Conservation (phyloP, 257 asterid species). For the Forsythia suspensa region DNA sequence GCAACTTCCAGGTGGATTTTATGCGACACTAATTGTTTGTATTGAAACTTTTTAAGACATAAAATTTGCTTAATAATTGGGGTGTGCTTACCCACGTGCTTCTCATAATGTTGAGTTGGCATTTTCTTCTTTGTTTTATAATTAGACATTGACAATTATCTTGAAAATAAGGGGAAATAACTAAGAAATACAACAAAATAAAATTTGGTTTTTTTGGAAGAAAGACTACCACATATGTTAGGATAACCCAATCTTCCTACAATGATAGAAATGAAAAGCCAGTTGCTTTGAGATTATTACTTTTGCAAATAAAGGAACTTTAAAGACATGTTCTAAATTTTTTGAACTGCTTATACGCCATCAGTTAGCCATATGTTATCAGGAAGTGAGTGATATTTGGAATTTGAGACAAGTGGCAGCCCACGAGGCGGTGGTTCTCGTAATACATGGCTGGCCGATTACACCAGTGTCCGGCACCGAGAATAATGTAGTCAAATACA, state of each 20-base stretch:
- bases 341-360: too few species aligned
- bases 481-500: conserved; percentile 22
- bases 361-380: not conserved
- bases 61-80: not conserved
- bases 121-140: not conserved
- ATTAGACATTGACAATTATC: conserved; percentile 1
- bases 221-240: not conserved
- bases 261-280: too few species aligned
- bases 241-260: not conserved
- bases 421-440: conserved; percentile 15
- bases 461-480: conserved; percentile 37
- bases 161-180: not conserved
- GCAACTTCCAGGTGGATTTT: not conserved
- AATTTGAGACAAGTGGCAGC: conserved; percentile 31
- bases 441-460: conserved; percentile 28
- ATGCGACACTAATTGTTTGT: not conserved
- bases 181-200: not conserved
- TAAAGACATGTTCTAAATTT: too few species aligned
- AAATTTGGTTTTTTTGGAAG: not conserved
- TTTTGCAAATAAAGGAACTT: too few species aligned
- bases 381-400: conserved; percentile 25
- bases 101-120: not conserved
- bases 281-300: too few species aligned
- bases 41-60: not conserved
- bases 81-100: not conserved